Base-by-base conservation (phyloP, 345 rosid genomes). In the Stellera chamaejasme region DNA sequence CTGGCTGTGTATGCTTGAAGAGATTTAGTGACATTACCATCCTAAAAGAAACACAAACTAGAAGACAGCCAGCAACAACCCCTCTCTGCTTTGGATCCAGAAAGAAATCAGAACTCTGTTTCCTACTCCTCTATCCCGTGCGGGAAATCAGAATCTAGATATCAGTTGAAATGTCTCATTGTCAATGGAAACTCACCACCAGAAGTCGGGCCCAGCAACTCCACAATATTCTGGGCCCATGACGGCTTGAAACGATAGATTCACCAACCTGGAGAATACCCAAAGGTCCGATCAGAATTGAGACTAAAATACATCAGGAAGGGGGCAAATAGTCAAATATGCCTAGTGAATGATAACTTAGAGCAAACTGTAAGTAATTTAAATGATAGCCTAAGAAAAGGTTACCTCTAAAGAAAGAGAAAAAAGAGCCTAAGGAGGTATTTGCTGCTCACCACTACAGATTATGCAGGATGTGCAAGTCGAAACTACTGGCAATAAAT, bases 401-500 rank as follows among this genome's bases (percentile, higher is more conserved):
- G 9, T 5, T 32, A 8, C 3, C 9, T 32, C 39, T 1, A 32
- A 11, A 44, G 15, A 56, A 42, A 52, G 16, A 11, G 7, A 6
- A 45, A 12, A 28, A 36, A 27, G 14, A 26, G 28, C 44, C 28
- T 44, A 48, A 11, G 19, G 14, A 13, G 19, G 15, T 5, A 28
- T 27, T 10, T 4, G 52, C 8, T 13, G 75, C 88, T 85, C 71
- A 82, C 88, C 84, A 61, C 65, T 39, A 52, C 56, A 45, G 52
- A 61, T 48, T 13, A 43, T 52, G 45, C 36, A 5, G 27, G 48
- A 55, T 15, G 43, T 10, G 53, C 58, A 73, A 52, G 63, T 69
- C 61, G 60, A 56, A 16, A 55, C 77, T 75, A 90, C 73, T 64
- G 87, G 77, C 97, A 94, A 72, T 94, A 94, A 56, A 90, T 90